Percentiles rank a stretch among this genome's conserved stretches.
These are phyloP conservation scores for Colletotrichum australisinense DNA, from an alignment of 2,329 filamentous ascomycete species.

Conservation along the genomic window DNA sequence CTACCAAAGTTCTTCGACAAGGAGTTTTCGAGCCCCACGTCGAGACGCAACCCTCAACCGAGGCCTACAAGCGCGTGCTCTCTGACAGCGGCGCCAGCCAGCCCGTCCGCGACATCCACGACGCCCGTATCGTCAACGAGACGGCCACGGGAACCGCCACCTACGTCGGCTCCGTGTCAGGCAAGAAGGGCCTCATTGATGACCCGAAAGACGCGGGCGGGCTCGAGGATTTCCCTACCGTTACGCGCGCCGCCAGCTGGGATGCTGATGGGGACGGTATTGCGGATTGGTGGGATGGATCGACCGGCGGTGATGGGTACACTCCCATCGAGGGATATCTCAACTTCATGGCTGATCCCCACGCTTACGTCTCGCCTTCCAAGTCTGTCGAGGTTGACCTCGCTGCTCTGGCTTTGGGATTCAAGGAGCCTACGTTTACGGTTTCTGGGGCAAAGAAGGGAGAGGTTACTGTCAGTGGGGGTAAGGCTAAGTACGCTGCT, in stretches of 20 bases:
- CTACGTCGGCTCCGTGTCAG: slow-evolving; percentile 44
- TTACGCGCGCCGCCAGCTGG: slow-evolving; percentile 41
- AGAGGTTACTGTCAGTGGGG: slow-evolving; percentile 31
- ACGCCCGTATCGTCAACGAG: slow-evolving; percentile 46
- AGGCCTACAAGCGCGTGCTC: slow-evolving; percentile 49
- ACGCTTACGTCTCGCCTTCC: slow-evolving; percentile 43
- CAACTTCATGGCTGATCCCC: slow-evolving; percentile 49
- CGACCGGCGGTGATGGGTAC: slow-evolving; percentile 45
- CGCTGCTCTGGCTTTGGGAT: slow-evolving; percentile 39
- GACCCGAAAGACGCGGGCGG: slow-evolving; percentile 46
- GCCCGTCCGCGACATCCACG: slow-evolving; percentile 45
- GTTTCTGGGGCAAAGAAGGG: slow-evolving; percentile 33
- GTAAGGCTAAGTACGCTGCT: slow-evolving; percentile 34
- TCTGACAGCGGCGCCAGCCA: slow-evolving; percentile 46
- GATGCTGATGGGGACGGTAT: slow-evolving; percentile 47
- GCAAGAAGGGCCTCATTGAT: slow-evolving; percentile 47
- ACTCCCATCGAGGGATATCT: slow-evolving; percentile 47
- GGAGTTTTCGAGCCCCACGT: slow-evolving; percentile 45
- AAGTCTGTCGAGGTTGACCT: slow-evolving; percentile 41
- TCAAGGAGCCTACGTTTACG: slow-evolving; percentile 35
- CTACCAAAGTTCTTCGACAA: slow-evolving; percentile 44
- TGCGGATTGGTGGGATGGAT: slow-evolving; percentile 49
- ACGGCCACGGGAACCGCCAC: slow-evolving; percentile 43
- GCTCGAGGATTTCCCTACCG: slow-evolving; percentile 45
- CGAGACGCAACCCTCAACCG: slow-evolving; percentile 43